Evolutionary conservation across 345 rosid species (phyloP).

Genomic region (Passiflora organensis): DNA sequence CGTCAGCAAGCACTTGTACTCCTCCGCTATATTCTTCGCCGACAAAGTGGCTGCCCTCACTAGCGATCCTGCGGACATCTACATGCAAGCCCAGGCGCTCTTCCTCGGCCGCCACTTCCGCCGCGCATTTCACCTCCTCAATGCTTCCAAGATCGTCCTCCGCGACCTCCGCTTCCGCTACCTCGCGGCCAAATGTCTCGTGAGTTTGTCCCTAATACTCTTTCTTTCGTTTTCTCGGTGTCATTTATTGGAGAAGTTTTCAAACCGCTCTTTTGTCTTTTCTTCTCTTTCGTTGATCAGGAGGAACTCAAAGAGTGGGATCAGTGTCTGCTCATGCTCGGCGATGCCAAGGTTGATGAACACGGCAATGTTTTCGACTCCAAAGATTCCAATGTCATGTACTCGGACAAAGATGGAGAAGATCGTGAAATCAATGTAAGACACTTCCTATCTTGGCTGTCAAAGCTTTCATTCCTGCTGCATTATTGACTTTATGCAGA

Average conservation of each 20-base stretch:
- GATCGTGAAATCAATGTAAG: slow-evolving; percentile 91
- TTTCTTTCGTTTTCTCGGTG: too few relatives aligned
- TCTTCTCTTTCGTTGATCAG: slow-evolving; percentile 23
- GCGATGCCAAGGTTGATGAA: slow-evolving; percentile 88
- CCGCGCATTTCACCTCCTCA: slow-evolving; percentile 89
- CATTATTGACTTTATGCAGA: too few relatives aligned
- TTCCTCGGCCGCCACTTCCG: slow-evolving; percentile 93
- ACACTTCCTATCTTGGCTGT: too few relatives aligned
- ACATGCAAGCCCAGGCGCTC: slow-evolving; percentile 94
- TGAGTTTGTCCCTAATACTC: slow-evolving; percentile 15
- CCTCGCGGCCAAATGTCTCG: slow-evolving; percentile 97
- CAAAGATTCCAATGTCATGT: slow-evolving; percentile 54
- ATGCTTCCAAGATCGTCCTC: slow-evolving; percentile 80
- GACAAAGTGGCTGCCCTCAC: slow-evolving; percentile 82
- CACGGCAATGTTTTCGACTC: slow-evolving; percentile 67
- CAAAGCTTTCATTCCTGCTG: too few relatives aligned
- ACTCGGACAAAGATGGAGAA: slow-evolving; percentile 87
- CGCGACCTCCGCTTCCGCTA: slow-evolving; percentile 97
- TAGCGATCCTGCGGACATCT: slow-evolving; percentile 75
- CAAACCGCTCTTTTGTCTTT: neutral
- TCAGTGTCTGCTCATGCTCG: slow-evolving; percentile 80
- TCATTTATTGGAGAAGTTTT: too few relatives aligned
- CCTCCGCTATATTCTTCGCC: slow-evolving; percentile 95
- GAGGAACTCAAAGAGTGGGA: slow-evolving; percentile 98
- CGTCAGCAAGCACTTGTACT: slow-evolving; percentile 92